Evolutionary conservation across 306 rosid genomes (phyloP), one percentile per base, ranked within the genome.

Genomic region (Pueraria montana): DNA sequence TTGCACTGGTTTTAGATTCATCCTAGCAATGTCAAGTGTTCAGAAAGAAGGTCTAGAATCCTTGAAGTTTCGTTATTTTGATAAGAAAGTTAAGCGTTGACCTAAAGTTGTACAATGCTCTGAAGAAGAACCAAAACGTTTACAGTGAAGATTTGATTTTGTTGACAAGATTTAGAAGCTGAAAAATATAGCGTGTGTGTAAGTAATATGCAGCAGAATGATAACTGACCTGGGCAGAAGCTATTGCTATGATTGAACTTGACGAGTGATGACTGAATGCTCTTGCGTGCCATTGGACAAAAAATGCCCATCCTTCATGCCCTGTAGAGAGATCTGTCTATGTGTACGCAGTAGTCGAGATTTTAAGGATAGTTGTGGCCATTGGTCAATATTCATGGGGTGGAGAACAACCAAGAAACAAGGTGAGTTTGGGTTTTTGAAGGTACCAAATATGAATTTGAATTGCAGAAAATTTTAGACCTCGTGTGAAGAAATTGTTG

Each of bases 181-280:
- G 20, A 14, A 20, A n/a, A n/a, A n/a, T n/a, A n/a, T n/a, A n/a
- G n/a, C n/a, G n/a, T n/a, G n/a, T n/a, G n/a, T 4, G 68, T 11
- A 18, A 3, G n/a, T 5, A 27, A 27, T 4, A 12, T 38, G 55
- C 2, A 40, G 50, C 0, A 18, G 9, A 38, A 36, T 11, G 17
- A 18, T 68, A 30, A 50, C 78, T 50, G 64, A 73, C 78, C 78
- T 73, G 78, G 46, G 48, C 10, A 11, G 77, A 72, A 27, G 63
- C 77, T 72, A 10, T 10, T 49, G 45, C 3, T 17, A 16, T 9
- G 62, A 9, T 9, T 27, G 77, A 16, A 17, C 10, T 27, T 49
- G 43, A 17, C n/a, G n/a, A n/a, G n/a, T n/a, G n/a, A n/a, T n/a
- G n/a, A n/a, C n/a, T n/a, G n/a, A n/a, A n/a, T n/a, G n/a, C n/a